phyloP scores from a whole-genome alignment of 2,329 filamentous ascomycete genomes.

The Ceratocystis huliohia region DNA sequence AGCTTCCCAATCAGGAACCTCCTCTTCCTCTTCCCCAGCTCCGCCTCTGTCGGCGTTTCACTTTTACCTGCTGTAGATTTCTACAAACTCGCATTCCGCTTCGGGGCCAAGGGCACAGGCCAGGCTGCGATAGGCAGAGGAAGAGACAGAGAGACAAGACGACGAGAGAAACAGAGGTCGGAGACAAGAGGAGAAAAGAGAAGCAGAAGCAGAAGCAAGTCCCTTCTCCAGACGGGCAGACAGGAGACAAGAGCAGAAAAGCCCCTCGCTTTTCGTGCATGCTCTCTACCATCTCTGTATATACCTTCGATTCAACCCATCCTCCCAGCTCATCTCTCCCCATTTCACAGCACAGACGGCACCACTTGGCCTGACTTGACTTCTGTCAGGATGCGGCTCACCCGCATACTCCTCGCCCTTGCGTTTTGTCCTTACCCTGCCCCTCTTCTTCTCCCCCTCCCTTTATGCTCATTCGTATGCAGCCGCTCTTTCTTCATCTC shows the following conservation, averaged over 20 bases:
- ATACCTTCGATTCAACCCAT: background rate
- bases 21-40: background rate
- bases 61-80: background rate
- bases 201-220: background rate
- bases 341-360: background rate
- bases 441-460: background rate
- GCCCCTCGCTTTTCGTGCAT: background rate
- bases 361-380: background rate
- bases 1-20: constrained; percentile 6
- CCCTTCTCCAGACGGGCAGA: background rate
- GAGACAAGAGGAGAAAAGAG: background rate
- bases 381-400: constrained; percentile 9
- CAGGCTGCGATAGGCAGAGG: background rate
- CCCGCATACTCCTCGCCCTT: background rate
- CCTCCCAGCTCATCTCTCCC: background rate
- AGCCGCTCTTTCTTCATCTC: background rate
- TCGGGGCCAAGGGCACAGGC: background rate
- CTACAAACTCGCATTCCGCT: background rate
- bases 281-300: background rate
- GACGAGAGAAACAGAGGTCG: too few species aligned
- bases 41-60: constrained; percentile 3
- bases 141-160: too few species aligned
- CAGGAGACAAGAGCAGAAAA: background rate
- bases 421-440: background rate
- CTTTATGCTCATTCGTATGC: background rate